Evolutionary conservation across 2,329 filamentous ascomycete species (phyloP).

Genomic region (Fusarium duplospermum): DNA sequence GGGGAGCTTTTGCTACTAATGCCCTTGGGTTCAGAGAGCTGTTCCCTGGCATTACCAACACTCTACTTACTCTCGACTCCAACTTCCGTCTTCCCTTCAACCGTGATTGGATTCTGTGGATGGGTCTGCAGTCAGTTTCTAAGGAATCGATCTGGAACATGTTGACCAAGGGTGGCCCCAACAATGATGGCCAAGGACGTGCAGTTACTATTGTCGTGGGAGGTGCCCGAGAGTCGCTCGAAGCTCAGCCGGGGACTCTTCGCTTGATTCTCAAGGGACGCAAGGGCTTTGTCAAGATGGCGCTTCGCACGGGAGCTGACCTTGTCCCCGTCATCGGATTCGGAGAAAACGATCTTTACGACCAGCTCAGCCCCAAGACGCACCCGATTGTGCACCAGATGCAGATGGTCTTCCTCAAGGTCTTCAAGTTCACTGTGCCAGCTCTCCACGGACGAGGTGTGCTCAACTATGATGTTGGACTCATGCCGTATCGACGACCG

Average conservation of each 20-base stretch:
- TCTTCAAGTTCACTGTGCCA: constrained; percentile 92
- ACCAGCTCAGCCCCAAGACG: constrained; percentile 81
- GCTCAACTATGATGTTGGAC: constrained; percentile 96
- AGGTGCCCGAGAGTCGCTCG: constrained; percentile 90
- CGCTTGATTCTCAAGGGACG: constrained; percentile 84
- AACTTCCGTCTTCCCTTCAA: constrained; percentile 97
- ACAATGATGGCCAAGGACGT: constrained; percentile 89
- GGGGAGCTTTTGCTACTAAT: constrained; percentile 90
- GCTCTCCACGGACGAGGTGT: constrained; percentile 90
- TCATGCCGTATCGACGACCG: constrained; percentile 91
- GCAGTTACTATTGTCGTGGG: constrained; percentile 96
- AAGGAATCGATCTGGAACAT: constrained; percentile 92
- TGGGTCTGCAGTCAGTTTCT: constrained; percentile 90
- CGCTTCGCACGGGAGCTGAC: constrained; percentile 90
- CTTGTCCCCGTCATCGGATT: constrained; percentile 93
- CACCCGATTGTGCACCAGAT: constrained; percentile 84
- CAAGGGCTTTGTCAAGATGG: constrained; percentile 94
- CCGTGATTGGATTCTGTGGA: constrained; percentile 89
- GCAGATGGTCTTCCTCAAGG: constrained; percentile 86
- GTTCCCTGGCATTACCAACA: constrained; percentile 96
- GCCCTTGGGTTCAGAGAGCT: constrained; percentile 86
- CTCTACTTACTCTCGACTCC: constrained; percentile 89
- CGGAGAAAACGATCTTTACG: constrained; percentile 96
- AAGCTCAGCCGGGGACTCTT: constrained; percentile 82
- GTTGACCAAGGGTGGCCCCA: constrained; percentile 80